These are phyloP conservation scores for Thuja plicata DNA, from an alignment of 83 land plant species.

Conservation along the genomic window DNA sequence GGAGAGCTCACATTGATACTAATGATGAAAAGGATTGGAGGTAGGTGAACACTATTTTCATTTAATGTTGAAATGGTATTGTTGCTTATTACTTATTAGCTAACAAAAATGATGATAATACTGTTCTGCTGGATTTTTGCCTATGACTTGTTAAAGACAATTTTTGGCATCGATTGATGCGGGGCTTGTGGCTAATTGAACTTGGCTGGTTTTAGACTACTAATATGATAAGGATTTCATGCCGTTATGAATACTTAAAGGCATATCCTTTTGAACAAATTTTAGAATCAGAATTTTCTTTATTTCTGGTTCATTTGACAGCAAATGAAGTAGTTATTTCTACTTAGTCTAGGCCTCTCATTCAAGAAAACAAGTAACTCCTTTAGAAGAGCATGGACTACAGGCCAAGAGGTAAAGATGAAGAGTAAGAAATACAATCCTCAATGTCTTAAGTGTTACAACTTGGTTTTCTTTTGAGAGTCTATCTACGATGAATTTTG, in stretches of 20 bases:
- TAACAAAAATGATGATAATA: neutral
- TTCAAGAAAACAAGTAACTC: neutral
- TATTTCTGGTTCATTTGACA: neutral
- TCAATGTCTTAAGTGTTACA: neutral
- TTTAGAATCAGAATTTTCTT: neutral
- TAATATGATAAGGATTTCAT: neutral
- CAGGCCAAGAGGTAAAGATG: neutral
- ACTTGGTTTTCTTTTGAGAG: neutral
- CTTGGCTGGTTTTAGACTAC: neutral
- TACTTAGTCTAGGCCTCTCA: too few species aligned
- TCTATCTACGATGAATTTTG: neutral
- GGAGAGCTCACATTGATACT: neutral
- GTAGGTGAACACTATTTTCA: neutral
- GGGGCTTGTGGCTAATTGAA: neutral
- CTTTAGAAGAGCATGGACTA: neutral
- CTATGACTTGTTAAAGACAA: neutral
- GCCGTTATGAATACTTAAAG: neutral
- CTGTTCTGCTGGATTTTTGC: neutral
- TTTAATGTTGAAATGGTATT: neutral
- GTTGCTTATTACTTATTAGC: neutral
- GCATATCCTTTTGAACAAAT: neutral
- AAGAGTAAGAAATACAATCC: neutral
- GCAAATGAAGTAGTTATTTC: neutral
- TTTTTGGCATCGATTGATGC: neutral
- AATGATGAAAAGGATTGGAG: neutral